A percentile compares a stretch with the other conserved stretches of the same genome.
Evolutionary conservation across 140 eudicot genomes (phyloP).

Genomic region (Ambrosia hybrid): DNA sequence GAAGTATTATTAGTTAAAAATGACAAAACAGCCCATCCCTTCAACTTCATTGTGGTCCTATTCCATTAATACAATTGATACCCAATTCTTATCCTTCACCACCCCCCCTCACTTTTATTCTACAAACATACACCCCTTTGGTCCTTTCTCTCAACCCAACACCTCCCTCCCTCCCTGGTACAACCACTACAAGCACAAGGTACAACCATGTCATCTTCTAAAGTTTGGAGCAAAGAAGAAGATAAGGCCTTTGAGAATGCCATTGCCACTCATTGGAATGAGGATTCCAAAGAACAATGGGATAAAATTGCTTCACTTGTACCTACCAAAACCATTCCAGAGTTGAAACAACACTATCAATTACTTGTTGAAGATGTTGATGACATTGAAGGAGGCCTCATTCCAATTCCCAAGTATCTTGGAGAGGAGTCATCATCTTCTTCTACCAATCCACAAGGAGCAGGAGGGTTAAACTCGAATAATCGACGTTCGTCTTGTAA

Average conservation of each 20-base stretch:
- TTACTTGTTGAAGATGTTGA: slow-evolving; percentile 70
- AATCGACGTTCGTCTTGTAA: slow-evolving; percentile 46
- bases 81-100: slow-evolving; percentile 60
- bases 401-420: slow-evolving; percentile 74
- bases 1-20: slow-evolving; percentile 38
- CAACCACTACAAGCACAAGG: slow-evolving; percentile 29
- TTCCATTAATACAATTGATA: slow-evolving; percentile 65
- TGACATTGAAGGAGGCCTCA: slow-evolving; percentile 74
- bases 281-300: slow-evolving; percentile 65
- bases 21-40: slow-evolving; percentile 78
- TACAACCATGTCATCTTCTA: slow-evolving; percentile 44
- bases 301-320: slow-evolving; percentile 62
- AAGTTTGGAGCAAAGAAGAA: slow-evolving; percentile 85
- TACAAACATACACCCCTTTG: slow-evolving; percentile 4
- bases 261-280: slow-evolving; percentile 69
- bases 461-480: slow-evolving; percentile 29
- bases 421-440: slow-evolving; percentile 63
- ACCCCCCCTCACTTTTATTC: slow-evolving; percentile 34
- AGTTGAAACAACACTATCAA: slow-evolving; percentile 71
- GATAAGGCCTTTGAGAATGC: slow-evolving; percentile 91
- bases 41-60: slow-evolving; percentile 78
- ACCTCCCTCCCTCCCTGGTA: slow-evolving; percentile 8
- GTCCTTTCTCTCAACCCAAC: slow-evolving; percentile 5
- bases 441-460: slow-evolving; percentile 24
- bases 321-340: slow-evolving; percentile 66